Base-by-base conservation (phyloP, 2,329 filamentous ascomycete species). In the Ophiostoma populinum region DNA sequence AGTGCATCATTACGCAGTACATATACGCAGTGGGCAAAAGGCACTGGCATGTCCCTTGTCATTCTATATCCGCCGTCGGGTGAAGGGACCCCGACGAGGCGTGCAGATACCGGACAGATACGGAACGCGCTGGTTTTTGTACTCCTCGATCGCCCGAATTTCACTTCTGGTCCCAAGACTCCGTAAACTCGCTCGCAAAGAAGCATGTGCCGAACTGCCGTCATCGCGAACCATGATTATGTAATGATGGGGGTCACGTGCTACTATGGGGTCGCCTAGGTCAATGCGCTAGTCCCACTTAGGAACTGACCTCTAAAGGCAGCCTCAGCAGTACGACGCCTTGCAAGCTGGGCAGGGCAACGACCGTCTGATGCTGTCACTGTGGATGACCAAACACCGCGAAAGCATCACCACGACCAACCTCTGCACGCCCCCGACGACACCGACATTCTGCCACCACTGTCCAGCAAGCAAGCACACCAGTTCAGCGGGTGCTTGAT, bases 291-390 rank as follows among this genome's bases (percentile, higher is more conserved):
- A 44, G 33, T 32, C 40, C 37, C 15, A 29, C 35, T 21, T 15
- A 36, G 42, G 40, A 41, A 40, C 33, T 44, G 17, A 42, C 42
- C 42, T 42, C 26, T 18, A 40, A 42, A 44, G 42, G 42, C 42
- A 44, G 42, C 42, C 36, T 38, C 39, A 40, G 39, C 37, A 40
- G 35, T 44, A 44, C 42, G 42, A 42, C 42, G 40, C 38, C 28
- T 35, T 36, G 22, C 19, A 34, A 33, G 22, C 22, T n/a, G 19
- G 17, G 21, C 31, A 15, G 33, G 36, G 19, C 36, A 38, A 35
- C 32, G 21, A 35, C 21, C 20, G 24, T 35, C 30, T 19, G 16
- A 35, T 18, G 37, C 30, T 32, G 30, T 22, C 30, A 31, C 19
- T 16, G 29, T 32, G 30, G 30, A 24, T 16, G 19, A 24, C 12